Percentiles rank a stretch among this genome's conserved stretches.
phyloP scores from a whole-genome alignment of 805 yeast genomes.

The Candida hispaniensis region DNA sequence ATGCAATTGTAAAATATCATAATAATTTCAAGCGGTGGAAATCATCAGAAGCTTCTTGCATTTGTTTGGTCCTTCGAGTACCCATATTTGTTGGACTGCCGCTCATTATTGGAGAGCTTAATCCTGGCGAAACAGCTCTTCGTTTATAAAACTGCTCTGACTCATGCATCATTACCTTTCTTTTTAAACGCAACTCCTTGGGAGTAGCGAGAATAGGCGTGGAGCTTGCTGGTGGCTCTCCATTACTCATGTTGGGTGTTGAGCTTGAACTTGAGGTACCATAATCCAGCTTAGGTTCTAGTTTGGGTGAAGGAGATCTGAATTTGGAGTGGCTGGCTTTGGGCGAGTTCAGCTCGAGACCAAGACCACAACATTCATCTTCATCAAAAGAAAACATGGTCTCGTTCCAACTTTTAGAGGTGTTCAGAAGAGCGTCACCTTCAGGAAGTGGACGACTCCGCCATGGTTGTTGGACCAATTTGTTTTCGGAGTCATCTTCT shows the following conservation, averaged over 20 bases:
- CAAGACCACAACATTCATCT: no score
- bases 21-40: constrained; percentile 21
- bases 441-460: no score
- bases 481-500: constrained; percentile 19
- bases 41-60: constrained; percentile 23
- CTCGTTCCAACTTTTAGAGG: no score
- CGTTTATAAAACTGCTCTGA: constrained; percentile 17
- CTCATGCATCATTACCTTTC: constrained; percentile 2
- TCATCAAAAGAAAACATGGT: no score
- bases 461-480: no score
- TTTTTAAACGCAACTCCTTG: constrained; percentile 4
- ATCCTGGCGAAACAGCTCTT: constrained; percentile 24
- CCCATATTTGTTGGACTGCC: constrained; percentile 18
- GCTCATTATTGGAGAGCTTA: constrained; percentile 18
- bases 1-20: neutral
- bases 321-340: no score
- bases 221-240: neutral
- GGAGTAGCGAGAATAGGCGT: constrained; percentile 3
- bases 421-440: no score
- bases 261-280: no score
- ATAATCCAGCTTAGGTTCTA: no score
- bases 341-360: no score
- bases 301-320: no score
- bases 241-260: constrained; percentile 2
- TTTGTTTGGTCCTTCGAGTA: constrained; percentile 19